Base-by-base conservation (phyloP, 495 filamentous ascomycete genomes). In the Bacidia gigantensis region DNA sequence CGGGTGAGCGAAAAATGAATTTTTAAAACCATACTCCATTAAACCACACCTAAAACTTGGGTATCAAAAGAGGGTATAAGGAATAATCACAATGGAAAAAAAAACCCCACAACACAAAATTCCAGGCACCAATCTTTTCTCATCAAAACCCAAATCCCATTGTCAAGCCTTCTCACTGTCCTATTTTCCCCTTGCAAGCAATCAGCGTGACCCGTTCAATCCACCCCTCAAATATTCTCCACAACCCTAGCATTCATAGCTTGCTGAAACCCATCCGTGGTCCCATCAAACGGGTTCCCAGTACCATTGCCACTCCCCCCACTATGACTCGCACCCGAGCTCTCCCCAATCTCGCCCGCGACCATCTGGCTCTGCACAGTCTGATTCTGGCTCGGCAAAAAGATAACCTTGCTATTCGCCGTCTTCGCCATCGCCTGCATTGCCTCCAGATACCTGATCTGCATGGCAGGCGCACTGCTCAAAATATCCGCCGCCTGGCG, bases 361-460 rank as follows among this genome's bases (percentile, higher is more conserved):
- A 68, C 60, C 14, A 80, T 63, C 55, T 75, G 67, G 48, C 69
- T 62, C 61, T 68, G 65, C 50, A 78, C 65, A 2, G 65, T 73
- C 59, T 78, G 64, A 57, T 67, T 72, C 29, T 65, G 76, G 1
- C 72, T 71, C 22, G 68, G 71, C 59, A 98, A 65, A 77, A 97
- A 98, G 64, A 98, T 96, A 60, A 98, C 92, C 74, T 98, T 97
- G 73, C 75, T 77, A 69, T 95, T 94, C 18, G 92, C 89, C 0
- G 77, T 78, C 80, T 97, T 97, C 53, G 92, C 93, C 92, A 97
- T 97, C 9, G 87, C 79, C 64, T 99, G 92, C 88, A 97, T 96
- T n/a, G 92, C 92, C 73, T 99, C 92, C 55, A 99, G 80, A 59
- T 97, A 95, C 21, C 89, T 73, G 69, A 99, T 99, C 70, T 99